A percentile compares a stretch with the other conserved stretches of the same genome.
These are phyloP conservation scores for Allium sativum DNA, from an alignment of 106 monocot genomes.

Conservation along the genomic window DNA sequence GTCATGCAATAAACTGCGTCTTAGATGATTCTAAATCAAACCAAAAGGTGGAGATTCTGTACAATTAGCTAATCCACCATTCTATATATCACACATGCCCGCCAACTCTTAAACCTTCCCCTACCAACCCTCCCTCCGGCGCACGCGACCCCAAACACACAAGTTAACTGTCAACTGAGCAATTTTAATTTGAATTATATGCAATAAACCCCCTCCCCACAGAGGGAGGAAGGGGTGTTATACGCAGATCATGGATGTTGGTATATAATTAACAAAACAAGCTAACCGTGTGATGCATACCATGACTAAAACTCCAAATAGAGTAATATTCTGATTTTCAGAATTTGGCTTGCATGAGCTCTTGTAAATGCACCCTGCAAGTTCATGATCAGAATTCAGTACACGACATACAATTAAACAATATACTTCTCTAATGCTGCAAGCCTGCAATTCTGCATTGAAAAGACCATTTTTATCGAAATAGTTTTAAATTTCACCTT, in stretches of 20 bases:
- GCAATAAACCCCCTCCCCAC: too few relatives aligned
- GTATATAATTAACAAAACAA: not conserved
- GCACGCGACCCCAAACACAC: too few relatives aligned
- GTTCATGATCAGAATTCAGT: not conserved
- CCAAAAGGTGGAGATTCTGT: too few relatives aligned
- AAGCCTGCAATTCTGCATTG: not conserved
- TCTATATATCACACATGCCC: too few relatives aligned
- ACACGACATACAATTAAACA: not conserved
- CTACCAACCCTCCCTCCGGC: too few relatives aligned
- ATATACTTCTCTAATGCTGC: not conserved
- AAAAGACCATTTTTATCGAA: not conserved
- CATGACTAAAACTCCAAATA: slow-evolving; percentile 54
- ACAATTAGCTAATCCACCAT: too few relatives aligned
- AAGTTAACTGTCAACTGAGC: too few relatives aligned
- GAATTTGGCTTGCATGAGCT: slow-evolving; percentile 53
- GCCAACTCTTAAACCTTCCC: too few relatives aligned
- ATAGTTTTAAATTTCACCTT: not conserved
- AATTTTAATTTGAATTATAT: not conserved
- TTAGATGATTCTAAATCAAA: too few relatives aligned
- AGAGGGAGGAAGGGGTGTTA: too few relatives aligned
- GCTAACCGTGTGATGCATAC: slow-evolving; percentile 22
- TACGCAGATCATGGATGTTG: not conserved
- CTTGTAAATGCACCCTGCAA: slow-evolving; percentile 43
- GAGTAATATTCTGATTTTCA: slow-evolving; percentile 39
- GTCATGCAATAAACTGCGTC: too few relatives aligned